Base-by-base conservation (phyloP, 1,284 basidiomycete species). In the Flammula alnicola region DNA sequence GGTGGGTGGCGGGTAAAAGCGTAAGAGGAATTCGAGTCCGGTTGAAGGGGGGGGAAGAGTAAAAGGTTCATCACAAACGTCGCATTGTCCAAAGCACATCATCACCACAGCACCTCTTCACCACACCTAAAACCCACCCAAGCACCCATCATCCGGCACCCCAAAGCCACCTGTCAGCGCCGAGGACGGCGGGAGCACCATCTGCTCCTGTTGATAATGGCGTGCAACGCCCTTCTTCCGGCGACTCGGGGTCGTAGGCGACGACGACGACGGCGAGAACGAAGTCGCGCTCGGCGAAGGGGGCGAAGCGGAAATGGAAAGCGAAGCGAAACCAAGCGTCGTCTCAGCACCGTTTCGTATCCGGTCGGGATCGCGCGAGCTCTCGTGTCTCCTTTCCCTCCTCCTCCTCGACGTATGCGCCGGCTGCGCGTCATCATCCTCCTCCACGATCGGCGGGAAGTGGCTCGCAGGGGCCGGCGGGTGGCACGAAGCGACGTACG, bases 71-170 rank as follows among this genome's bases (percentile, higher is more conserved):
- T n/a, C n/a, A n/a, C n/a, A n/a, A n/a, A n/a, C n/a, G n/a, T n/a
- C n/a, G n/a, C n/a, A n/a, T n/a, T n/a, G n/a, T n/a, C n/a, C n/a
- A n/a, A n/a, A n/a, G n/a, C n/a, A n/a, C n/a, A n/a, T n/a, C n/a
- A n/a, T n/a, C n/a, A n/a, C n/a, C n/a, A n/a, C n/a, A n/a, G n/a
- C n/a, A n/a, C n/a, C n/a, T n/a, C n/a, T n/a, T n/a, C n/a, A n/a
- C n/a, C n/a, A n/a, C n/a, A n/a, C 32, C 63, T 58, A 74, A 58
- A 74, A 74, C 12, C 72, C 72, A 33, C 71, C 72, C 8, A 74
- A 63, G 42, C 72, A 74, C 14, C 71, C 67, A 55, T 73, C 69
- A 49, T 73, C 71, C 32, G 58, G 49, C 12, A 60, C 40, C 25
- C 57, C 56, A 45, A 70, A 65, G 16, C 60, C 60, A 9, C 60